Percentiles rank a stretch among this genome's conserved stretches.
Conservation (phyloP, 1,139 yeast species). For the Debaryomyces sp. region DNA sequence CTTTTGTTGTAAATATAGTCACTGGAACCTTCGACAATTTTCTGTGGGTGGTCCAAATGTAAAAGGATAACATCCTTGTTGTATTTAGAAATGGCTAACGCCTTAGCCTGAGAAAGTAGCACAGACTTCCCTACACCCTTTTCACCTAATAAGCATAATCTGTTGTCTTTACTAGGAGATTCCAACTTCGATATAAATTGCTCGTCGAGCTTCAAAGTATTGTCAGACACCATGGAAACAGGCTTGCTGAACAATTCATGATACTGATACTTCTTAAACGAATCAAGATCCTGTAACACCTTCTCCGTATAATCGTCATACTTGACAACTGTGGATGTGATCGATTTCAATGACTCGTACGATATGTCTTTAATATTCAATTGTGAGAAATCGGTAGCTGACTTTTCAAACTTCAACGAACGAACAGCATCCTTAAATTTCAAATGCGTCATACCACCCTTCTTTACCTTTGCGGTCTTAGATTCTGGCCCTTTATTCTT, state of each 20-base stretch:
- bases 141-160: conserved; percentile 66
- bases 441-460: conserved; percentile 49
- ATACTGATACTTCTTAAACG: conserved; percentile 65
- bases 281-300: conserved; percentile 45
- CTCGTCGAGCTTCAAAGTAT: conserved; percentile 29
- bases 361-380: conserved; percentile 21
- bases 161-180: conserved; percentile 36
- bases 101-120: conserved; percentile 70
- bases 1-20: conserved; percentile 64
- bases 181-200: conserved; percentile 30
- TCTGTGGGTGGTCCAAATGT: conserved; percentile 66
- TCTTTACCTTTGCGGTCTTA: conserved; percentile 29
- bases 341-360: conserved; percentile 13
- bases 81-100: conserved; percentile 49
- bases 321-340: conserved; percentile 24
- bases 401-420: conserved; percentile 35
- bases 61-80: conserved; percentile 56
- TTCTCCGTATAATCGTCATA: conserved; percentile 24
- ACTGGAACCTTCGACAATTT: conserved; percentile 68
- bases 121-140: conserved; percentile 84
- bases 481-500: conserved; percentile 20
- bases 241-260: conserved; percentile 65
- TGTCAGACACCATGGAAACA: conserved; percentile 50
- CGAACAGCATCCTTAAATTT: conserved; percentile 45
- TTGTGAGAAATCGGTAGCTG: conserved; percentile 25